Percentiles rank a stretch among this genome's conserved stretches.
These are phyloP conservation scores for Andrographis paniculata DNA, from an alignment of 305 asterid genomes.

Conservation along the genomic window DNA sequence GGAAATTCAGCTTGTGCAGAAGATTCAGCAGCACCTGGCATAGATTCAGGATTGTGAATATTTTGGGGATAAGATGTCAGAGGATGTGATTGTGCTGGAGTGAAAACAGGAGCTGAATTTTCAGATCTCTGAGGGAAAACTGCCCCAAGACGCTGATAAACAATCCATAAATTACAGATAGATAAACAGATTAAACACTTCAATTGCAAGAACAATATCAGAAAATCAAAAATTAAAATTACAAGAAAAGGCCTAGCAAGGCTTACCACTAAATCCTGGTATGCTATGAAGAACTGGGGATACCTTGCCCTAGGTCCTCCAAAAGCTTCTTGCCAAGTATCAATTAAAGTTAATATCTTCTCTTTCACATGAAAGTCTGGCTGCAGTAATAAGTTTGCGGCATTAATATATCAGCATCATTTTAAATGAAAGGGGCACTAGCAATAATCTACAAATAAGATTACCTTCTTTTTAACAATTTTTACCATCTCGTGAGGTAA, in stretches of 20 bases:
- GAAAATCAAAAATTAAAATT: conserved; percentile 7
- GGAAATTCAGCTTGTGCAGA: conserved; percentile 96
- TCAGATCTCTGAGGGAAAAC: conserved; percentile 94
- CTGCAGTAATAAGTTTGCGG: conserved; percentile 30
- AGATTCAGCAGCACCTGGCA: conserved; percentile 64
- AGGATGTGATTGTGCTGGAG: conserved; percentile 91
- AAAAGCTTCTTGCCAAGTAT: conserved; percentile 90
- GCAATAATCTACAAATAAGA: conserved; percentile 30
- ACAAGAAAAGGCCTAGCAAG: conserved; percentile 10
- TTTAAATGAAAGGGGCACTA: conserved; percentile 32
- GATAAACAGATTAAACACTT: conserved; percentile 12
- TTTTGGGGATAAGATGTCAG: conserved; percentile 84
- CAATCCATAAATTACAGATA: conserved; percentile 18
- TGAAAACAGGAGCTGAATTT: conserved; percentile 80
- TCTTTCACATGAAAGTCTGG: conserved; percentile 76
- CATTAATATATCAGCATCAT: conserved; percentile 22
- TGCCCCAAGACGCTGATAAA: conserved; percentile 87
- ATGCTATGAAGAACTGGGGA: conserved; percentile 86
- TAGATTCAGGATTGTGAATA: conserved; percentile 57
- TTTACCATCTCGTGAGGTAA: conserved; percentile 89
- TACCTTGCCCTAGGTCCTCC: conserved; percentile 91
- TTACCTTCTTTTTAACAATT: conserved; percentile 68
- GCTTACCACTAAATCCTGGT: conserved; percentile 88
- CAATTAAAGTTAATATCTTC: conserved; percentile 62
- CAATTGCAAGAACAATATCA: conserved; percentile 12